Evolutionary conservation across 2,329 filamentous ascomycete species (phyloP), one percentile per base, ranked within the genome.

Genomic region (Acrocalymma vagum): DNA sequence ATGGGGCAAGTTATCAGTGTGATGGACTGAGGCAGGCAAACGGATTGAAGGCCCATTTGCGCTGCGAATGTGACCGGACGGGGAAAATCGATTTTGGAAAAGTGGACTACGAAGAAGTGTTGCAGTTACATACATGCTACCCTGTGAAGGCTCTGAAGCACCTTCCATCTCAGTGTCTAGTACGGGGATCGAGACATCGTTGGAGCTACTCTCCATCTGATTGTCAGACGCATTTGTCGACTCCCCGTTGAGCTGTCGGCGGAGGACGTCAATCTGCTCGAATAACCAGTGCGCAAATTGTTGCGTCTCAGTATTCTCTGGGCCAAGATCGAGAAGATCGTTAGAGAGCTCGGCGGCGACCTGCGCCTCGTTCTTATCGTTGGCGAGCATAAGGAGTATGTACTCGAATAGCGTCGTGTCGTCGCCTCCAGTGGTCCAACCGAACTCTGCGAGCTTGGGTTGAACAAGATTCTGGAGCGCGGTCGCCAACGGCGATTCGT

Each of bases 271-370:
- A 46, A 96, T 86, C 67, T 95, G 88, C 39, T 91, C 83, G 65
- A 97, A 97, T n/a, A 99, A 77, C 94, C 94, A 99, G 65, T 80
- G 81, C 48, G 92, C 85, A 66, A 99, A 97, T 38, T 92, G 86
- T 48, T 82, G 83, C 6, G 90, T 90, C 52, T 85, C 86, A 34
- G 87, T 84, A 58, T 96, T 93, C 45, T 95, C 91, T 30, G 90
- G 85, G 3, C 84, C 84, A 4, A 96, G 81, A 42, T 85, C 85
- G 3, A 99, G 81, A 27, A 99, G 81, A 60, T 99, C 94, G 52
- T 86, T 87, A 1, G 92, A 88, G 10, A 99, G 83, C 68, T 99
- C 94, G 28, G 83, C 78, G 8, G 91, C 88, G 53, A 99, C 93
- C 67, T 96, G 87, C 34, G 92, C 85, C 67, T 95, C 87, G 4